Base-by-base conservation (phyloP, 352 stramenopile genomes). In the Pythium graminicola region DNA sequence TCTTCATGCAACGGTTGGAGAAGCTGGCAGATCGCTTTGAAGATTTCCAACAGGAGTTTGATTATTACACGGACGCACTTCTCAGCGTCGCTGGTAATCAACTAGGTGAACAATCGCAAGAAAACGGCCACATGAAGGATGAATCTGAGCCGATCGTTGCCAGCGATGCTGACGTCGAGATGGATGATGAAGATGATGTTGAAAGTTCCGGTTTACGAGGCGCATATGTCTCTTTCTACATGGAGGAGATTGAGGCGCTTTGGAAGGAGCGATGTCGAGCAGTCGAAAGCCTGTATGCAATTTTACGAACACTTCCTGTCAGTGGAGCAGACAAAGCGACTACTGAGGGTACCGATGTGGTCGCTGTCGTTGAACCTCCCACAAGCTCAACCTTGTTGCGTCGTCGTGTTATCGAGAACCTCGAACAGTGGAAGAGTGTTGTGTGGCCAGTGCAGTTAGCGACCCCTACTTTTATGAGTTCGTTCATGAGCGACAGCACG, bases 221-320 rank as follows among this genome's bases (percentile, higher is more conserved):
- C 47, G 70, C 77, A 6, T 93, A 93, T 50, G 69, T 83, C 3
- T 69, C 60, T 2, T 91, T 93, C 55, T 93, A 89, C 55, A 84
- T 81, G 62, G 67, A 82, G 10, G 82, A 93, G 54, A 83, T 93
- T 62, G 74, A 91, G 49, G 62, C 66, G 24, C 61, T 93, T 44
- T 93, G 82, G 82, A 88, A 87, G 56, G 82, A 93, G 58, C 62
- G 81, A 29, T 85, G 70, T 31, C 84, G 78, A 24, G 83, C 80
- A 5, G 51, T 89, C 3, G 82, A 93, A 54, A 81, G 86, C 50
- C 69, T 93, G 27, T 69, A 86, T 35, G 72, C 78, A 5, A 84
- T 91, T 33, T 67, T 86, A 46, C 73, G 82, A 33, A 81, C 82
- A 4, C 56, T 93, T 4, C 23, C 32, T 11, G 31, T 29, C n/a